These are phyloP conservation scores for Trichoderma aggressivum DNA, from an alignment of 2,329 filamentous ascomycete genomes.

Conservation along the genomic window DNA sequence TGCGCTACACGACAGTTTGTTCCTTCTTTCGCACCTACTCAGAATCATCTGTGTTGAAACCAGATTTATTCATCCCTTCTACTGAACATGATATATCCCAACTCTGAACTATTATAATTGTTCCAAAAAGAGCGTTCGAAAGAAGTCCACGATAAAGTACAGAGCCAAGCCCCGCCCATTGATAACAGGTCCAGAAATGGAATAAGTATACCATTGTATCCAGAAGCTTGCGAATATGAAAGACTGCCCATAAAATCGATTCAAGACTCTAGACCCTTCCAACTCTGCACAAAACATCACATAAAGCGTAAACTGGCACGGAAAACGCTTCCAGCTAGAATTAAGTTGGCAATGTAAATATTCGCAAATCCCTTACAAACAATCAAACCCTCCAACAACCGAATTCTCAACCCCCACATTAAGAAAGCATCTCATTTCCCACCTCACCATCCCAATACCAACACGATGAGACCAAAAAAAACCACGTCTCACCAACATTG, in stretches of 20 bases:
- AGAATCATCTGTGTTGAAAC: accelerated
- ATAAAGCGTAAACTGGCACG: neutral
- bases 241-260: neutral
- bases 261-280: neutral
- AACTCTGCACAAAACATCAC: neutral
- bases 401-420: neutral
- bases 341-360: neutral
- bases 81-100: neutral
- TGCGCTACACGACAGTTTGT: accelerated
- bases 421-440: neutral
- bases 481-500: neutral
- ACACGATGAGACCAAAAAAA: neutral
- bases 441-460: neutral
- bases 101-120: neutral
- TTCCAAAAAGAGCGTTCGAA: neutral
- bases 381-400: neutral
- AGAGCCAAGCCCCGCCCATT: neutral
- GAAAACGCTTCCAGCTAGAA: neutral
- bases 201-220: neutral
- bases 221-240: neutral
- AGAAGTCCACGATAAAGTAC: neutral
- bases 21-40: neutral
- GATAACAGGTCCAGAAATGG: neutral
- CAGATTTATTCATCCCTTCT: no score
- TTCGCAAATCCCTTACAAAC: no score